Conservation (phyloP, 164 flowering plant species). For the Stephania yunnanensis region DNA sequence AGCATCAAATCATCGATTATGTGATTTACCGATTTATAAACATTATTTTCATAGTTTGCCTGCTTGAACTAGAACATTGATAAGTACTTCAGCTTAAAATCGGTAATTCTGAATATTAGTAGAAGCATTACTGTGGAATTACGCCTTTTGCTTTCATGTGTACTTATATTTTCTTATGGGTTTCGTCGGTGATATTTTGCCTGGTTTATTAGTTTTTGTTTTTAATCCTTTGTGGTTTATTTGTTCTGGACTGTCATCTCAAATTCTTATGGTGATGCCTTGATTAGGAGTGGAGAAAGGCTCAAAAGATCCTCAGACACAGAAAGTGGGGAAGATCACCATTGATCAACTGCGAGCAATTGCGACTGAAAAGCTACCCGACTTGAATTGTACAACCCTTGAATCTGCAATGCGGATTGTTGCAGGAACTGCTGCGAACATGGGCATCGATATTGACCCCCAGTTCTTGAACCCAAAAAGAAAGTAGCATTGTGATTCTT, state of each 20-base stretch:
- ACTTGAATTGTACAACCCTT: constrained; percentile 73
- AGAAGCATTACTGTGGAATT: too few relatives aligned
- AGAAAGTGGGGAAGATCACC: constrained; percentile 82
- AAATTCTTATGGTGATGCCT: background rate
- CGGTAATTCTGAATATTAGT: too few relatives aligned
- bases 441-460: constrained; percentile 96
- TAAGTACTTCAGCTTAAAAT: too few relatives aligned
- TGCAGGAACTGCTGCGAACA: constrained; percentile 97
- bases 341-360: constrained; percentile 67
- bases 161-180: too few relatives aligned
- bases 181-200: too few relatives aligned
- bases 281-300: constrained; percentile 80
- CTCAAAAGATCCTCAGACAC: constrained; percentile 60
- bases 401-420: constrained; percentile 96
- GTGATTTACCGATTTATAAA: too few relatives aligned
- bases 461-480: constrained; percentile 66
- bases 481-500: constrained; percentile 31
- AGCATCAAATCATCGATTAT: too few relatives aligned
- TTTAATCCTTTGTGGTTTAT: too few relatives aligned
- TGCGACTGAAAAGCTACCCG: constrained; percentile 87
- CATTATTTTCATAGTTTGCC: too few relatives aligned
- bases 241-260: background rate
- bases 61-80: too few relatives aligned
- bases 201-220: too few relatives aligned
- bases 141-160: too few relatives aligned